Evolutionary conservation across 2,329 filamentous ascomycete species (phyloP).

Genomic region (Chaetomiaceae sp.): DNA sequence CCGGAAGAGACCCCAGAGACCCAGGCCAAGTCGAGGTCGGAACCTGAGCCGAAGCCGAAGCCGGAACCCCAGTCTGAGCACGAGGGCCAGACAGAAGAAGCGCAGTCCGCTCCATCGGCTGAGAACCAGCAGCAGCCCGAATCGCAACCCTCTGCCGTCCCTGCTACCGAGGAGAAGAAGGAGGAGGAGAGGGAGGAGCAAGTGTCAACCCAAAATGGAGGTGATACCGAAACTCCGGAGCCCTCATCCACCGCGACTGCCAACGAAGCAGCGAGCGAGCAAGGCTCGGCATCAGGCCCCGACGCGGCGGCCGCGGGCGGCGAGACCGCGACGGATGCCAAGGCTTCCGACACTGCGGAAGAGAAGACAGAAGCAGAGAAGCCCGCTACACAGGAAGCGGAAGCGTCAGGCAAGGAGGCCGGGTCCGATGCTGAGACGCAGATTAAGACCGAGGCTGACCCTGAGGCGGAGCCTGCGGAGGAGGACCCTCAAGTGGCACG

Average conservation of each 20-base stretch:
- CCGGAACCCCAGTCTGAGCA: not conserved
- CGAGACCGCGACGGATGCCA: not conserved
- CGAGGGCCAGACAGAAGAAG: not conserved
- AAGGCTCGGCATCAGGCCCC: not conserved
- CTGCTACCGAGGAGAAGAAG: not conserved
- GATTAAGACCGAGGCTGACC: not conserved
- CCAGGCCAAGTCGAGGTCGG: not conserved
- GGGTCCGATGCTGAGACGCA: too few species aligned
- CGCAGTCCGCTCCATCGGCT: not conserved
- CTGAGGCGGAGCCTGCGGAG: not conserved
- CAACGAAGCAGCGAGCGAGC: not conserved
- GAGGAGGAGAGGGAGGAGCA: not conserved
- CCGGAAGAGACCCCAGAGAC: not conserved
- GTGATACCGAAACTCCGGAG: too few species aligned
- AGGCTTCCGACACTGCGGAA: not conserved
- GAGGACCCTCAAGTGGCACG: slow-evolving; percentile 17
- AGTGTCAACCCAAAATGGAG: too few species aligned
- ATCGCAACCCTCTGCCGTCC: too few species aligned
- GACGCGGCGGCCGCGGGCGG: too few species aligned
- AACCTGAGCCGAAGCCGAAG: not conserved
- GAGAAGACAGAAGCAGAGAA: not conserved
- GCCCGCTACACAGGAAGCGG: not conserved
- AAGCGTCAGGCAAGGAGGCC: not conserved
- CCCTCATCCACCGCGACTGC: not conserved
- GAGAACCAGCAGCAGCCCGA: not conserved